Evolutionary conservation across 306 rosid genomes (phyloP).

Genomic region (Ochetophila trinervis): DNA sequence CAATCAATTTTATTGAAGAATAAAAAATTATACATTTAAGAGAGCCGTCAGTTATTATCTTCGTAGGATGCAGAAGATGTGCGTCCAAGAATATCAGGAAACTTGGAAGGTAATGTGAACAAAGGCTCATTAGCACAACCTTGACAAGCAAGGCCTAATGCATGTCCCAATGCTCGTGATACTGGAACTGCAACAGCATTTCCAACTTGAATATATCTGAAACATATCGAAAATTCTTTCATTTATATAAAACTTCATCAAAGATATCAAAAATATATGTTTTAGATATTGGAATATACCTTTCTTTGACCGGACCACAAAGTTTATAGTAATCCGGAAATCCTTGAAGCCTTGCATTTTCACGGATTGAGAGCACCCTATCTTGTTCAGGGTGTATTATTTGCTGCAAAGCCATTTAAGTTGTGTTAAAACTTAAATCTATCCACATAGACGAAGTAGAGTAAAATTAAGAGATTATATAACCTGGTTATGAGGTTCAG

Average conservation of each 20-base stretch:
- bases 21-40: too few relatives aligned
- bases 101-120: conserved; percentile 41
- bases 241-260: too few relatives aligned
- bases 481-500: conserved; percentile 56
- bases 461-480: not conserved
- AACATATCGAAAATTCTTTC: not conserved
- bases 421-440: too few relatives aligned
- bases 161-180: conserved; percentile 65
- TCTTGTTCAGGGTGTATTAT: conserved; percentile 60
- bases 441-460: not conserved
- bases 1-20: too few relatives aligned
- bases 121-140: conserved; percentile 34
- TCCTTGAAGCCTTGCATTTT: conserved; percentile 72
- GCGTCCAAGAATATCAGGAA: conserved; percentile 29
- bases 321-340: conserved; percentile 75
- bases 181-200: conserved; percentile 93
- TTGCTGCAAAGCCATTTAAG: conserved; percentile 6
- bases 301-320: conserved; percentile 54
- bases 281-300: conserved; percentile 45
- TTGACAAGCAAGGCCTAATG: conserved; percentile 56
- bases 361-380: conserved; percentile 58
- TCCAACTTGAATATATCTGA: conserved; percentile 83
- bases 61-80: not conserved
- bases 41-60: not conserved
- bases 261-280: too few relatives aligned